Evolutionary conservation across 169 alveolate species (phyloP), one percentile per base, ranked within the genome.

Genomic region (Perkinsus chesapeaki): DNA sequence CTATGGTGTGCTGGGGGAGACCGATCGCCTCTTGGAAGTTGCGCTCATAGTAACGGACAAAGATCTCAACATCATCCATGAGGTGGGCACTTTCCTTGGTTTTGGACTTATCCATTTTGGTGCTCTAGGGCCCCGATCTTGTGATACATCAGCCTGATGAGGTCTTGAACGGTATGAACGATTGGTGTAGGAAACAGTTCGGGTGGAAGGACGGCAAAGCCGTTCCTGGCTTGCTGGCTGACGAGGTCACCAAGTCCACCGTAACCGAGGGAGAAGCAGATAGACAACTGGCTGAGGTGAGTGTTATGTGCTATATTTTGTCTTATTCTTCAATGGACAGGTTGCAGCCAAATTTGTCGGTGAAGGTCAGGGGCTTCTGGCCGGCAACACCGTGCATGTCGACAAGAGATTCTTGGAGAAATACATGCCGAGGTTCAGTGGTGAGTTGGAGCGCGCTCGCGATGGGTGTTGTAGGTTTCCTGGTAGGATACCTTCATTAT

Each of bases 11-110:
- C 82, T 60, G 12, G 82, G 82, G 31, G 39, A 73, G 19, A 94
- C 91, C 10, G 96, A 96, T 94, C 82, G 94, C 92, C 95, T 97
- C 0, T 91, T 97, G 38, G 98, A 97, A 94, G 95, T 96, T 37
- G 97, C 98, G 20, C 96, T 96, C n/a, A 93, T 97, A 19, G 94
- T 97, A 39, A 96, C 98, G 19, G 97, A 97, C 93, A 96, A 95
- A 19, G 73, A 92, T 36, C 93, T 95, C 39, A 39, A 92, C 27
- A 31, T 90, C 31, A 73, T 95, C 39, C 92, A 94, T 31, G 95
- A 95, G 72, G 92, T 91, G 39, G 60, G 92, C 43, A 3, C 31
- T 27, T 12, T 34, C 19, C 91, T 23, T 23, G 72, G 72, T 47
- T 10, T 47, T 47, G 72, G 72, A 47, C 72, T 60, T 60, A 27